Conservation (phyloP, 306 rosid species). For the Betula pendula region DNA sequence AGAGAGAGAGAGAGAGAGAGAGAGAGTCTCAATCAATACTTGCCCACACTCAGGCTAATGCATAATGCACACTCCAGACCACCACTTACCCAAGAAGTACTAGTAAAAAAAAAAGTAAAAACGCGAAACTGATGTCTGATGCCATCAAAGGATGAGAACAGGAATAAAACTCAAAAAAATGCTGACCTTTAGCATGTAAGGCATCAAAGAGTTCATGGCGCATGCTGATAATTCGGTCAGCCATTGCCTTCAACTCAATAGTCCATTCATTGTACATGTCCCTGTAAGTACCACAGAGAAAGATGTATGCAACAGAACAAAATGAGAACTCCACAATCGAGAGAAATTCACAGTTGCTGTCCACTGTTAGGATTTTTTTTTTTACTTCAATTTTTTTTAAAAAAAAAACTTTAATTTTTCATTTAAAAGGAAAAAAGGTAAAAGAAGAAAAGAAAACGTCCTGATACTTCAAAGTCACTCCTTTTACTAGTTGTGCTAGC, state of each 20-base stretch:
- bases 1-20: not conserved
- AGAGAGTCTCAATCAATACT: not conserved
- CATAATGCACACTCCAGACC: conserved; percentile 6
- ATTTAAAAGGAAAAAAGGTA: not conserved
- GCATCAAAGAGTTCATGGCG: conserved; percentile 91
- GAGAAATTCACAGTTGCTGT: conserved; percentile 1
- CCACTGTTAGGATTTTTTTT: conserved; percentile 1
- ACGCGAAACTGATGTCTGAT: not conserved
- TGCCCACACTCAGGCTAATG: not conserved
- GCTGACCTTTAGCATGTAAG: conserved; percentile 68
- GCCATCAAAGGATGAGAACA: not conserved
- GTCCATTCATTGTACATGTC: conserved; percentile 89
- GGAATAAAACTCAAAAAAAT: conserved; percentile 10
- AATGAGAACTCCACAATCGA: conserved; percentile 6
- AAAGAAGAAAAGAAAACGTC: conserved; percentile 8
- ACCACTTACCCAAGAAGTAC: conserved; percentile 14
- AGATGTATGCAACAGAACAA: not conserved
- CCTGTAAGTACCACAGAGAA: conserved; percentile 37
- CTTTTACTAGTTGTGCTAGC: conserved; percentile 1
- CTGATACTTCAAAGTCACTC: not conserved
- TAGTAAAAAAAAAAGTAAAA: not conserved
- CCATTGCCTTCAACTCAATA: conserved; percentile 94
- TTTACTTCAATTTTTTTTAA: not conserved
- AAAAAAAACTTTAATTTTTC: no score
- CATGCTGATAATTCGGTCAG: conserved; percentile 94